Percentiles rank a stretch among this genome's conserved stretches.
Evolutionary conservation across 495 filamentous ascomycete genomes (phyloP).

Genomic region (Penicillium lagena): DNA sequence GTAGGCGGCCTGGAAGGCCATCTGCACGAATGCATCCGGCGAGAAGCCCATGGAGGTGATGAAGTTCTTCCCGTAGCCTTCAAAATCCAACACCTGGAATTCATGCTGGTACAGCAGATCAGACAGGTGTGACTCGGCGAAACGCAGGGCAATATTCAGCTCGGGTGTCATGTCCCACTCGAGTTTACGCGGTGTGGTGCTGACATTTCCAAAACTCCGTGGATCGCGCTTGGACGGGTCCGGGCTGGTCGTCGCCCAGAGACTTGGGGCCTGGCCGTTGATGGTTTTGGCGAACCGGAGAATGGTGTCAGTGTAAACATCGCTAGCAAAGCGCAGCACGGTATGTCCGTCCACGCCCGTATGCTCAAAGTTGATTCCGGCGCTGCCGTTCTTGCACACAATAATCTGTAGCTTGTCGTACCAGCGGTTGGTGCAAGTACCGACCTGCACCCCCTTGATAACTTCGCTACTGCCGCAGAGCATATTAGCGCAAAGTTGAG

Average conservation of each 20-base stretch:
- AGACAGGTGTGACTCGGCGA: slow-evolving; percentile 90
- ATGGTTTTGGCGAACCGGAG: slow-evolving; percentile 93
- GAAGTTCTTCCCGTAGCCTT: slow-evolving; percentile 88
- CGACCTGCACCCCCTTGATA: slow-evolving; percentile 88
- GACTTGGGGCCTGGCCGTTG: slow-evolving; percentile 84
- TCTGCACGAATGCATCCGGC: slow-evolving; percentile 95
- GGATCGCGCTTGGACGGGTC: slow-evolving; percentile 94
- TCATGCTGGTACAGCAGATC: slow-evolving; percentile 97
- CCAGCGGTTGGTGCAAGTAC: slow-evolving; percentile 97
- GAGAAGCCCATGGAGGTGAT: slow-evolving; percentile 97
- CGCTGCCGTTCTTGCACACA: slow-evolving; percentile 96
- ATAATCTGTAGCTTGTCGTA: slow-evolving; percentile 99
- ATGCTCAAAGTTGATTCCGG: slow-evolving; percentile 98
- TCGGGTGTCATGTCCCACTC: slow-evolving; percentile 98
- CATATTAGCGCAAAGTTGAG: slow-evolving; percentile 93
- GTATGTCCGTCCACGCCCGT: slow-evolving; percentile 98
- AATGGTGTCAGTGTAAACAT: slow-evolving; percentile 97
- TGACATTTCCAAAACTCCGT: slow-evolving; percentile 88
- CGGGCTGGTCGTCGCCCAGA: slow-evolving; percentile 87
- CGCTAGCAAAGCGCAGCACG: slow-evolving; percentile 89
- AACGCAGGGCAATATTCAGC: slow-evolving; percentile 82
- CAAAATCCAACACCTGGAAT: slow-evolving; percentile 87
- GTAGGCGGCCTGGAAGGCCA: slow-evolving; percentile 98
- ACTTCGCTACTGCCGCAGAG: slow-evolving; percentile 92
- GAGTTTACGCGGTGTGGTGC: slow-evolving; percentile 88